Conservation (phyloP, 768 basidiomycete genomes). For the Porphyrellus cyaneotinctus region DNA sequence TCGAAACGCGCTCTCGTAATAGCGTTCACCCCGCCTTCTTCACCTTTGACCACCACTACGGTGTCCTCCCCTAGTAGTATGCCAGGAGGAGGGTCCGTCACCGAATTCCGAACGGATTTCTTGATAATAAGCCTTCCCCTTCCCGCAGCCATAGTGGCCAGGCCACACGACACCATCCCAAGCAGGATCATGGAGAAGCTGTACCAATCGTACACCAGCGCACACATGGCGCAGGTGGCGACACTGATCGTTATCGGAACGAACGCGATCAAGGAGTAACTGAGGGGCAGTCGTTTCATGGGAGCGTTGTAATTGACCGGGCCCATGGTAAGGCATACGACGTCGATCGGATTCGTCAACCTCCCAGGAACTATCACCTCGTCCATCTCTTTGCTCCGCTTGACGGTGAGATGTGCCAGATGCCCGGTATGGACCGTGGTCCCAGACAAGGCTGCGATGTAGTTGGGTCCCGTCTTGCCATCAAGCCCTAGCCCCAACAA, state of each 20-base stretch:
- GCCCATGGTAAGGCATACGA: conserved; percentile 14
- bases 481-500: conserved; percentile 29
- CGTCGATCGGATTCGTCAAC: conserved; percentile 14
- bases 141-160: conserved; percentile 26
- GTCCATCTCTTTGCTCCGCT: conserved; percentile 6
- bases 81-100: conserved; percentile 20
- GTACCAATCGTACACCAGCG: conserved; percentile 27
- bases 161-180: conserved; percentile 27
- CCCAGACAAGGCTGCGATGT: conserved; percentile 24
- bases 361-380: conserved; percentile 18
- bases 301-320: conserved; percentile 4
- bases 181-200: conserved; percentile 30
- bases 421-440: conserved; percentile 21
- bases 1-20: conserved; percentile 28
- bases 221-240: conserved; percentile 21
- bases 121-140: conserved; percentile 21
- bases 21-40: conserved; percentile 21
- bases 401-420: conserved; percentile 21
- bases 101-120: conserved; percentile 13
- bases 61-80: conserved; percentile 17
- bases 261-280: conserved; percentile 5
- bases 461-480: conserved; percentile 28
- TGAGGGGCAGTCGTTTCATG: conserved; percentile 4
- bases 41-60: conserved; percentile 25
- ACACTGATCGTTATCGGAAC: conserved; percentile 25